Evolutionary conservation across 1,284 basidiomycete genomes (phyloP), one percentile per base, ranked within the genome.

Genomic region (Singerocomus inundabilis): DNA sequence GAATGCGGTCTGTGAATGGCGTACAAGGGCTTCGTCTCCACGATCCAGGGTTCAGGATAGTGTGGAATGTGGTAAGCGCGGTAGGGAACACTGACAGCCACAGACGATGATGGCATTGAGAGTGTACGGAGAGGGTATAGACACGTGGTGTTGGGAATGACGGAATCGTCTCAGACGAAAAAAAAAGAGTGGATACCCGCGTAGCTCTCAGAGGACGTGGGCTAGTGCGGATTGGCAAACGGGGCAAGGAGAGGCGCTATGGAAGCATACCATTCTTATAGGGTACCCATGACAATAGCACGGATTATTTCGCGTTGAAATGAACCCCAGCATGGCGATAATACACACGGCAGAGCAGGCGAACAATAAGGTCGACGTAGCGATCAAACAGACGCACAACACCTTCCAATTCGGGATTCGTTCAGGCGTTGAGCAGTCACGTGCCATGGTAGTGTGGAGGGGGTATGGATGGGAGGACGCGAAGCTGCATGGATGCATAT

Each of bases 81-180:
- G 37, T 16, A 48, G 31, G 62, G 44, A 18, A 33, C 33, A 12
- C 40, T 24, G 34, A 53, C 36, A 12, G 52, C 15, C 42, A 47
- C 37, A 36, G 45, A 40, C 32, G 57, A 38, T 1, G 44, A 45
- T 44, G 49, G 41, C 55, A 62, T 66, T 43, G 46, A 3, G 50
- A 38, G 28, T 28, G 30, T 15, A 37, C 2, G 10, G 29, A 21
- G n/a, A 32, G 6, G 29, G 15, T n/a, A 31, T 30, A 18, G 36
- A 13, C 6, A 29, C 36, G 34, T 15, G 5, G 32, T 25, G 37
- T 46, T 44, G 29, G 9, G 32, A 32, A 16, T 1, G 49, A 28
- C n/a, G 28, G 32, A 13, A 50, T 55, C 60, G 64, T 68, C 64
- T 32, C 64, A 52, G 63, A 59, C 61, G 66, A n/a, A 60, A 26